Evolutionary conservation across 2,329 filamentous ascomycete genomes (phyloP), one percentile per base, ranked within the genome.

Genomic region (Calycina herbarum): DNA sequence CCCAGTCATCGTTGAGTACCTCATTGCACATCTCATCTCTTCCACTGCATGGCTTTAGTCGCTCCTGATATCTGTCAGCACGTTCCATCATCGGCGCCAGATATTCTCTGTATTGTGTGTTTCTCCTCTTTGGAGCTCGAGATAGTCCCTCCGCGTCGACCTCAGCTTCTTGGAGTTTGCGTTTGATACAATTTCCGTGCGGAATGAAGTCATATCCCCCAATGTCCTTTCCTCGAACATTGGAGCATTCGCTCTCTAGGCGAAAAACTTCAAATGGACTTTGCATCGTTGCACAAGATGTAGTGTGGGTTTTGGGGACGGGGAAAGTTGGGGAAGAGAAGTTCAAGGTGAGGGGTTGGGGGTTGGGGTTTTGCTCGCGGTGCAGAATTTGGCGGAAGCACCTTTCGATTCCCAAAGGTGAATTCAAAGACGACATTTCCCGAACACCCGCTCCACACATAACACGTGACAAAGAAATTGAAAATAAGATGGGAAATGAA

Each of bases 1-100:
- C 95, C 95, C 95, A 99, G 71, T 97, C 92, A 72, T 99, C 95
- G 71, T 99, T 99, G 63, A 99, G 83, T 0, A 99, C 94, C 29
- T 90, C 89, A 71, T 92, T 90, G 79, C 95, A 99, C 71, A 99
- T 89, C 77, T 97, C 93, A 75, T 99, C 95, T 57, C 95, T 91
- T 11, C 95, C 95, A 75, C 92, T 95, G 80, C 95, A 99, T 0
- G 90, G 87, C 80, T 96, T 96, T 66, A 95, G 88, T 11, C 93
- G 90, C 77, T 98, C 95, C 81, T 86, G 65, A 6, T 31, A 62
- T 62, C 59, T 61, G 63, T 65, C 61, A 66, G 60, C 40, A 45
- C n/a, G 24, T 17, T 15, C 40, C 42, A 11, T 24, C 13, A 61
- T 17, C 13, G 27, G 27, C 35, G 35, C 27, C 8, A 61, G 24